Evolutionary conservation across 2,329 filamentous ascomycete genomes (phyloP), one percentile per base, ranked within the genome.

Genomic region (Aureobasidium uvarum): DNA sequence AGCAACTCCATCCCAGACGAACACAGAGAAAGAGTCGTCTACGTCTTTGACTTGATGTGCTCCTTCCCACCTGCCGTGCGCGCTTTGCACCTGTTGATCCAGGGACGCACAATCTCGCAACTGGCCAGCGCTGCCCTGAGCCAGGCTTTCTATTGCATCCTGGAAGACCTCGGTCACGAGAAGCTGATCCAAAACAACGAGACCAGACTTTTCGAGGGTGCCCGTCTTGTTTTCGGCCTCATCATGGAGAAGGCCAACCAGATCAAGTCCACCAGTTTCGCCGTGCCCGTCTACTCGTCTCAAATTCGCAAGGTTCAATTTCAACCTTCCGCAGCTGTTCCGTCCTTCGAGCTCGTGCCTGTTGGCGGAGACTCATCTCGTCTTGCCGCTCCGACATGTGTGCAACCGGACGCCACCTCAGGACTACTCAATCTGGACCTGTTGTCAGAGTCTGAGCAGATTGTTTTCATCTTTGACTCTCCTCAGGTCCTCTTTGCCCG

Each of bases 171-270:
- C 33, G 70, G 77, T 16, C 74, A 73, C 11, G 66, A 68, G 8
- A 68, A 68, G 5, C 67, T 76, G 11, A 69, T 77, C 36, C 68
- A 70, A 5, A 69, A 66, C 8, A 68, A 74, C 58, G 45, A 66
- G 3, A 43, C 67, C 28, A 71, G 76, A 16, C 60, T 74, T 6
- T 73, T 77, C 25, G 75, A 77, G 67, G 75, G 73, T 7, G 67
- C 74, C 39, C 71, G 75, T 8, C 68, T 77, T 5, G 68, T 78
- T 23, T 73, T 77, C 62, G 75, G 75, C n/a, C 72, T 76, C 43
- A 67, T 77, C 23, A 66, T 76, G 2, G 74, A 76, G 64, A 76
- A 74, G 66, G 74, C 71, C 28, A 72, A 71, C 43, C 67, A 72
- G 25, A 45, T 58, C 36, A 48, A 60, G n/a, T 25, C 43, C 1